phyloP scores from a whole-genome alignment of 176 grass and related monocot species.

The Avena insularis region DNA sequence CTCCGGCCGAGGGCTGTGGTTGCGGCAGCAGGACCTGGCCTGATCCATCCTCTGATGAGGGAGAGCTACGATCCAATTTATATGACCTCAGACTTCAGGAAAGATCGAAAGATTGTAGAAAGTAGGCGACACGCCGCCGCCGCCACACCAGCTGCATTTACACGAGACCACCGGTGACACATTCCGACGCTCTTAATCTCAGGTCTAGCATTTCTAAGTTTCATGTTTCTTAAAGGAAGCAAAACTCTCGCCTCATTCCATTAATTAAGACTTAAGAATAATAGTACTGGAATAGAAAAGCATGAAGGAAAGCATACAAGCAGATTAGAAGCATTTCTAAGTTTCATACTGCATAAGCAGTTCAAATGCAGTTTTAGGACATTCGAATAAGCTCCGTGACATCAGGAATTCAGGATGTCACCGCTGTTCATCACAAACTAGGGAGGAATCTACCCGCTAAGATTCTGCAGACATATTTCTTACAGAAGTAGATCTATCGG shows the following conservation, averaged over 20 bases:
- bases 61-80: too few species aligned
- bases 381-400: neutral
- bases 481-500: constrained; percentile 25
- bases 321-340: neutral
- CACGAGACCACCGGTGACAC: neutral
- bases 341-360: too few species aligned
- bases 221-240: too few species aligned
- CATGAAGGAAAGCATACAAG: too few species aligned
- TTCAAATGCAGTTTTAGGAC: neutral
- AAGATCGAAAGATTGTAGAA: neutral
- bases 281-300: too few species aligned
- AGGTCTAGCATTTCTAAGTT: neutral
- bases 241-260: too few species aligned
- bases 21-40: neutral
- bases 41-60: neutral
- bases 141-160: neutral
- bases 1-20: too few species aligned
- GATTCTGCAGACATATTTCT: constrained; percentile 11
- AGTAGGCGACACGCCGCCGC: neutral
- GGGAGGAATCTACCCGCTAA: neutral
- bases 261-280: too few species aligned
- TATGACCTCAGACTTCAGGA: neutral
- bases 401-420: neutral
- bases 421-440: neutral
- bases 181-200: neutral